phyloP scores from a whole-genome alignment of 495 filamentous ascomycete genomes.

The Evernia prunastri region DNA sequence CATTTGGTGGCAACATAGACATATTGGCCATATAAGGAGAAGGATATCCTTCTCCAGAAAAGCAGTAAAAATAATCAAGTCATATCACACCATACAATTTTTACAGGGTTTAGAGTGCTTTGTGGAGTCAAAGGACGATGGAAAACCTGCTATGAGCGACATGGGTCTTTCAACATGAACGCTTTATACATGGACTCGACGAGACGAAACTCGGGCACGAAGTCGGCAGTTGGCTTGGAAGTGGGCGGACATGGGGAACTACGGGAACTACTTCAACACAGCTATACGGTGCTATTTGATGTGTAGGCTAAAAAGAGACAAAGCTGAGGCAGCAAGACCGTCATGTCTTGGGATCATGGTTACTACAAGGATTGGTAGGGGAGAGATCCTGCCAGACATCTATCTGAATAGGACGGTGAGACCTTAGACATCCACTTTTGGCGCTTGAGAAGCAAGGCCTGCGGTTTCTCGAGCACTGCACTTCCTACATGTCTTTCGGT shows the following conservation, averaged over 20 bases:
- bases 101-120: conserved; percentile 36
- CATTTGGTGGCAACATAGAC: too few relatives aligned
- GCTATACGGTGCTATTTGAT: conserved; percentile 24
- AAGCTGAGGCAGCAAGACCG: conserved; percentile 19
- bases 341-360: conserved; percentile 23
- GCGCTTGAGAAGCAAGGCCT: too few relatives aligned
- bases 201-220: conserved; percentile 23
- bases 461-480: too few relatives aligned
- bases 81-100: too few relatives aligned
- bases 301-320: conserved; percentile 23
- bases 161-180: conserved; percentile 30
- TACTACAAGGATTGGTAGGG: conserved; percentile 15
- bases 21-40: too few relatives aligned
- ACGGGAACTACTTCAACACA: conserved; percentile 15
- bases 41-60: too few relatives aligned
- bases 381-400: not conserved
- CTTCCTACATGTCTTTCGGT: too few relatives aligned
- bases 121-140: conserved; percentile 38
- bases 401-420: not conserved
- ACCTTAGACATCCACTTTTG: too few relatives aligned
- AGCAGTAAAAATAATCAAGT: too few relatives aligned
- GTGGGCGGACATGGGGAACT: conserved; percentile 21
- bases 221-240: conserved; percentile 25
- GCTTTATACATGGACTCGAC: conserved; percentile 22
- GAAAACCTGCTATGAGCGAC: conserved; percentile 36